phyloP scores from a whole-genome alignment of 768 basidiomycete genomes.

The Lentinus tigrinus region DNA sequence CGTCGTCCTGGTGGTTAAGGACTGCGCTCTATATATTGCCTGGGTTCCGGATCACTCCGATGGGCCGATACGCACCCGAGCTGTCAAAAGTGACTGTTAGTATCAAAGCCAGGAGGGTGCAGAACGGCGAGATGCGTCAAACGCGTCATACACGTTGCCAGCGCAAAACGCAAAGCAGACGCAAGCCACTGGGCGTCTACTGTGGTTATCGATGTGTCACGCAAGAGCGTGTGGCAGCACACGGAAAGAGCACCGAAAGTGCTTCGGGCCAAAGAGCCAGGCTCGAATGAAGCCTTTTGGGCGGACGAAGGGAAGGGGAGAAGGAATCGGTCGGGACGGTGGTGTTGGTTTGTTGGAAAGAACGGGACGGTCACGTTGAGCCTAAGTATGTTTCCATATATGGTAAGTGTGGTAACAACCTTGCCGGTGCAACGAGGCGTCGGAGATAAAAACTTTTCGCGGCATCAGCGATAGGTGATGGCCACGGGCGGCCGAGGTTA shows the following conservation, averaged over 20 bases:
- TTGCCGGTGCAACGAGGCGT: conserved; percentile 3
- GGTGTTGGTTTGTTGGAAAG: conserved; percentile 8
- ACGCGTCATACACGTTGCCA: conserved; percentile 6
- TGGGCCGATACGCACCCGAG: background rate
- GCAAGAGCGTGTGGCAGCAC: too few species aligned
- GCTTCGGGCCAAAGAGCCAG: background rate
- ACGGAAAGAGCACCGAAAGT: background rate
- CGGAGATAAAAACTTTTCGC: conserved; percentile 4
- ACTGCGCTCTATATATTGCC: background rate
- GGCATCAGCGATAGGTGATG: background rate
- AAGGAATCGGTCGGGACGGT: background rate
- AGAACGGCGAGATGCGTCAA: background rate
- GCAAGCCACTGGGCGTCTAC: conserved; percentile 1
- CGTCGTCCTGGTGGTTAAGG: conserved; percentile 2
- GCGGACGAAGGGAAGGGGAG: background rate
- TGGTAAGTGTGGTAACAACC: conserved; percentile 6
- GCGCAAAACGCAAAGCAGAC: background rate
- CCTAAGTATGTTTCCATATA: background rate
- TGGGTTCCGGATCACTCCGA: conserved; percentile 1
- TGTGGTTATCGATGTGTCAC: conserved; percentile 8
- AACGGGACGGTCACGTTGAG: conserved; percentile 2
- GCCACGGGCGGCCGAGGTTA: background rate
- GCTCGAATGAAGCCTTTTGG: background rate
- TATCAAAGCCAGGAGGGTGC: background rate
- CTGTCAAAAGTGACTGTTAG: background rate